Percentiles rank a stretch among this genome's conserved stretches.
phyloP scores from a whole-genome alignment of 139 green algal species.

The Gonium pectorale region DNA sequence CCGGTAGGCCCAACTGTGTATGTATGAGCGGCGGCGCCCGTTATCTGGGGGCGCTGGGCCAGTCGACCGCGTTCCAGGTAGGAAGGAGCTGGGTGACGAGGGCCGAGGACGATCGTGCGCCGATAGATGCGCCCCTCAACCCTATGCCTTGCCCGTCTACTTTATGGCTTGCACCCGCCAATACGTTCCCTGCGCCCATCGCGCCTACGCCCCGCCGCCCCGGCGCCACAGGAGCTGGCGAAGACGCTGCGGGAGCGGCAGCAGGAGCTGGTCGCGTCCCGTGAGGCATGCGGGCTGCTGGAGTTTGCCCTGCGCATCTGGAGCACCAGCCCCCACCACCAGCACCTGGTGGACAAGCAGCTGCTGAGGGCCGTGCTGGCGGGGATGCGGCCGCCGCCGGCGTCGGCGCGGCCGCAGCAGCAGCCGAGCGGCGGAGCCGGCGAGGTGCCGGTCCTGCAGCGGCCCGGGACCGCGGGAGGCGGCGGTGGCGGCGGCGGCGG shows the following conservation, averaged over 20 bases:
- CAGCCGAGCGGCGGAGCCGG: background rate
- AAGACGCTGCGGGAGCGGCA: background rate
- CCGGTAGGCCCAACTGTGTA: too few species aligned
- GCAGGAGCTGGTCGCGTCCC: background rate
- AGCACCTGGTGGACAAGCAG: background rate
- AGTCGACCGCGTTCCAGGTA: too few species aligned
- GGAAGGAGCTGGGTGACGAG: too few species aligned
- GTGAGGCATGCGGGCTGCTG: background rate
- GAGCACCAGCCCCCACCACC: background rate
- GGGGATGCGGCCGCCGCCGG: background rate
- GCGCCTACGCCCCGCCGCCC: too few species aligned
- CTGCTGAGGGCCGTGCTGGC: background rate
- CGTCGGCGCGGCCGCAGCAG: background rate
- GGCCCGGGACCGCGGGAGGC: background rate
- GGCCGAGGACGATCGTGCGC: too few species aligned
- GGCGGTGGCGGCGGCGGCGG: background rate
- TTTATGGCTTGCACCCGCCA: too few species aligned
- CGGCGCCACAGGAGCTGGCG: background rate
- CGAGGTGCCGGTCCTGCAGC: background rate
- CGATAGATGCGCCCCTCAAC: too few species aligned
- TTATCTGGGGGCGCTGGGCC: too few species aligned
- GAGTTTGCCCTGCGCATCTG: slow-evolving; percentile 2
- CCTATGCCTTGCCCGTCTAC: too few species aligned
- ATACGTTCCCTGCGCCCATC: too few species aligned
- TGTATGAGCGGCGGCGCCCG: too few species aligned